Conservation (phyloP, 805 yeast genomes). For the Suhomyces sp. region DNA sequence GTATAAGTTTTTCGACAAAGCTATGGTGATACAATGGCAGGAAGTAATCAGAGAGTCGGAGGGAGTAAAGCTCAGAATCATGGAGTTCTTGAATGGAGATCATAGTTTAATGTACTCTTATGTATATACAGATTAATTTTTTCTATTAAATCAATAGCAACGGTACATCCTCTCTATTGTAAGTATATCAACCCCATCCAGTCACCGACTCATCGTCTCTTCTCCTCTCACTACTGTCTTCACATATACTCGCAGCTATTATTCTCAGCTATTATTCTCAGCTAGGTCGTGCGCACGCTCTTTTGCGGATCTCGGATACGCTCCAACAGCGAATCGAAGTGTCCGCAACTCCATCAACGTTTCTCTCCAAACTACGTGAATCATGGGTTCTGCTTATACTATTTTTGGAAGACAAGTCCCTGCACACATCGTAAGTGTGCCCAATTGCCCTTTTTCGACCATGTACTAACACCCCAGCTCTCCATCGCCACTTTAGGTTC, state of each 20-base stretch:
- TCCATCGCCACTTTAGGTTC: constrained; percentile 40
- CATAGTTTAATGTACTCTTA: no score
- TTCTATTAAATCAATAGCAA: no score
- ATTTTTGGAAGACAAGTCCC: constrained; percentile 46
- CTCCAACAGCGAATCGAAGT: constrained; percentile 1
- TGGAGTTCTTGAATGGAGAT: no score
- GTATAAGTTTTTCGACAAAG: no score
- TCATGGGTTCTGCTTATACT: constrained; percentile 42
- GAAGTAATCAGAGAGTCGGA: no score
- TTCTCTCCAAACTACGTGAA: neutral
- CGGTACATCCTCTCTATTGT: no score
- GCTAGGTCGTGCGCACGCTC: neutral
- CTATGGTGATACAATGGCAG: no score
- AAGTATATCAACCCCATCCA: neutral
- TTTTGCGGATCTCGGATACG: constrained; percentile 2
- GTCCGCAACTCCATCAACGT: neutral
- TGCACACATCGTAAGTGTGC: constrained; percentile 40
- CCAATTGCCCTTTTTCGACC: neutral
- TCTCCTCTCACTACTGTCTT: neutral
- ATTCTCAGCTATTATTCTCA: neutral
- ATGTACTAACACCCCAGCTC: constrained; percentile 24
- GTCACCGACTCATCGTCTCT: neutral
- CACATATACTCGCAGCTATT: neutral
- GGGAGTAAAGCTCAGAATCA: no score
- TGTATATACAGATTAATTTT: no score